Evolutionary conservation across 1,284 basidiomycete genomes (phyloP), one percentile per base, ranked within the genome.

Genomic region (Leucoagaricus sp.): DNA sequence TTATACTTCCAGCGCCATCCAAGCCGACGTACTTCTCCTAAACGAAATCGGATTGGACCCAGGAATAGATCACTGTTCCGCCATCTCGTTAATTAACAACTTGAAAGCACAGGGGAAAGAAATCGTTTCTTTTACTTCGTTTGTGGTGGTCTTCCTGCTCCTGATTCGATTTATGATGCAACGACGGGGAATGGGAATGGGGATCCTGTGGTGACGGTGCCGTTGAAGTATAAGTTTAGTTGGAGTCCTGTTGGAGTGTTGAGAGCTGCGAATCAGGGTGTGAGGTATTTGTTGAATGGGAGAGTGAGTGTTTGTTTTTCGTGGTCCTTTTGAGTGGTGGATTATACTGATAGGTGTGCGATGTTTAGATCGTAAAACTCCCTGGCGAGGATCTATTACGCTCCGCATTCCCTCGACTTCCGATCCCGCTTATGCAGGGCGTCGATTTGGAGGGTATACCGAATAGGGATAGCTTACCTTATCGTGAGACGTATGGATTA

Each of bases 41-140:
- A 96, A 95, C 65, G 96, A 98, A 73, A 94, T 97, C 47, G 95
- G 95, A 1, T 77, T 98, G 0, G 96, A 98, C 71, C 95, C 95
- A 0, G 95, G 95, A n/a, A 91, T 98, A 61, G 96, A 98, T 72
- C 95, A 97, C 67, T 89, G 91, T 69, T 94, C 92, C 19, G 94
- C 95, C 0, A 84, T 95, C 68, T 84, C 88, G 2, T 78, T 97
- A 31, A 75, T 96, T 31, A 75, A 80, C 53, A 73, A 77, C 49
- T 69, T 93, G 1, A 78, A 83, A 44, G 72, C 76, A 0, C 75
- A 89, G 62, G 78, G 80, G 12, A 87, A 89, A 67, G 74, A 78
- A 2, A 80, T 95, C 17, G 72, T 83, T 0, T 91, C 91, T 0
- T 98, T 97, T 72, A 86, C 87, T 1, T 96, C 93, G 0, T 96